phyloP scores from a whole-genome alignment of 148 eudicot genomes.

The Heliosperma pusillum region DNA sequence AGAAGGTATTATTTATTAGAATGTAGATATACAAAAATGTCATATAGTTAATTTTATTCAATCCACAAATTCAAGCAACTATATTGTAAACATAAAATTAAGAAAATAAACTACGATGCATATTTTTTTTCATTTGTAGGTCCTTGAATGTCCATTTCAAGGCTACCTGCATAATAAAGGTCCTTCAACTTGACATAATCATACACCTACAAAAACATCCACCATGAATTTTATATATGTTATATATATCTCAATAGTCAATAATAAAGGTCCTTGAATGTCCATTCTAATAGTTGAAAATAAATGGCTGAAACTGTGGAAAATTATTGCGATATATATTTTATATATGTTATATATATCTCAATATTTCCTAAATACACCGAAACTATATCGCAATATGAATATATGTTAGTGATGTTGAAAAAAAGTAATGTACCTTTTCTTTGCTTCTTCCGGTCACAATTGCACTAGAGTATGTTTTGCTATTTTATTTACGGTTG shows the following conservation, averaged over 20 bases:
- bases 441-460: constrained; percentile 82
- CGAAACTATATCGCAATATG: too few relatives aligned
- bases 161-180: constrained; percentile 93
- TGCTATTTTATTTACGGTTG: constrained; percentile 57
- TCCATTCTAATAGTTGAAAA: too few relatives aligned
- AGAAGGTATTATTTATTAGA: not conserved
- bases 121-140: constrained; percentile 45
- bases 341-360: too few relatives aligned
- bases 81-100: too few relatives aligned
- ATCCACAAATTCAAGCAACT: too few relatives aligned
- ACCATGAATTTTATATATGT: not conserved
- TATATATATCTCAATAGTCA: too few relatives aligned
- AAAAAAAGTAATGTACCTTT: constrained; percentile 49
- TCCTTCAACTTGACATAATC: constrained; percentile 70
- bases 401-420: not conserved
- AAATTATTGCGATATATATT: too few relatives aligned
- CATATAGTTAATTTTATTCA: too few relatives aligned
- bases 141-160: constrained; percentile 93
- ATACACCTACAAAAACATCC: constrained; percentile 41
- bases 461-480: constrained; percentile 77
- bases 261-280: too few relatives aligned
- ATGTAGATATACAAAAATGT: too few relatives aligned
- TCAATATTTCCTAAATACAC: too few relatives aligned
- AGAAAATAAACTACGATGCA: too few relatives aligned
- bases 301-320: not conserved